phyloP scores from a whole-genome alignment of 352 stramenopile genomes.

The Peronospora destructor region DNA sequence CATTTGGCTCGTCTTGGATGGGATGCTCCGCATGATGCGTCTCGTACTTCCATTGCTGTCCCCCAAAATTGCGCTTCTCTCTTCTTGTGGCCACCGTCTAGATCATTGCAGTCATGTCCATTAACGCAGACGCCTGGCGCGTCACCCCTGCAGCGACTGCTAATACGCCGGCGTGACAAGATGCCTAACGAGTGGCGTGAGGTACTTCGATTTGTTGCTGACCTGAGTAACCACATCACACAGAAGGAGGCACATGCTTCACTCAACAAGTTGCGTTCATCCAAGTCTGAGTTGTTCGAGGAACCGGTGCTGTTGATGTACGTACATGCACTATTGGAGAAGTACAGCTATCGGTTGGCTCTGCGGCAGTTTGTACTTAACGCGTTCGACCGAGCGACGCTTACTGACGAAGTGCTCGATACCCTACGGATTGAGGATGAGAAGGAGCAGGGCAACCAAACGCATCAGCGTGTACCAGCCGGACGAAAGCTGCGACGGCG shows the following conservation, averaged over 20 bases:
- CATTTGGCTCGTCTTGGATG: conserved; percentile 71
- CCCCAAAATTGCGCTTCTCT: conserved; percentile 73
- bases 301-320: conserved; percentile 77
- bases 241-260: conserved; percentile 84
- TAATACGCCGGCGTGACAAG: conserved; percentile 42
- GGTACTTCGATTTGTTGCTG: conserved; percentile 65
- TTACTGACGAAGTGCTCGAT: conserved; percentile 78
- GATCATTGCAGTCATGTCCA: conserved; percentile 24
- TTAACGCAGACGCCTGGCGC: conserved; percentile 58
- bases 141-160: conserved; percentile 50
- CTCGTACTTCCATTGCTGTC: conserved; percentile 69
- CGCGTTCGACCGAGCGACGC: conserved; percentile 60
- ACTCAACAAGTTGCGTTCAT: conserved; percentile 71
- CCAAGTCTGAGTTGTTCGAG: conserved; percentile 75
- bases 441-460: conserved; percentile 40
- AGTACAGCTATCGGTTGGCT: conserved; percentile 81
- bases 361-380: conserved; percentile 84
- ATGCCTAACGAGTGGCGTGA: conserved; percentile 73
- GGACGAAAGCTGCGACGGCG: conserved; percentile 51
- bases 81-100: conserved; percentile 65
- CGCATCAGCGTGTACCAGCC: conserved; percentile 38
- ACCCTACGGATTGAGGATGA: conserved; percentile 43
- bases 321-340: conserved; percentile 74
- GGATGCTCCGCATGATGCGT: conserved; percentile 61
- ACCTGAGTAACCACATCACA: conserved; percentile 86